Base-by-base conservation (phyloP, 2,329 filamentous ascomycete species). In the Ceratocystis albifundus region DNA sequence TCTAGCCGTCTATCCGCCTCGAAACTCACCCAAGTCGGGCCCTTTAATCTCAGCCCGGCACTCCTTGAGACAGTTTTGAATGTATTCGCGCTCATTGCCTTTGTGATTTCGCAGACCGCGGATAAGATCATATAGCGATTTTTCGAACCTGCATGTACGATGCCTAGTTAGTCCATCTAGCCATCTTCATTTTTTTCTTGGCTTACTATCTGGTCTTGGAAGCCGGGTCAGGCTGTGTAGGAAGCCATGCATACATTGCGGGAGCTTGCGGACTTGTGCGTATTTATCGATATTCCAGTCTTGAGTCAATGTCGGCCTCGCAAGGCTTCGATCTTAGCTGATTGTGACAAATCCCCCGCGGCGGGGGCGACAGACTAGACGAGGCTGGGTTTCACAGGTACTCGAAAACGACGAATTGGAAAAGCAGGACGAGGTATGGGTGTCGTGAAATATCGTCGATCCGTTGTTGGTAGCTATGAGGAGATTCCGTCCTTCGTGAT, bases 41-140 rank as follows among this genome's bases (percentile, higher is more conserved):
- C 89, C 88, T 74, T 88, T 88, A 74, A 97, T 90, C 77, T 99
- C 94, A 73, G 86, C 82, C 72, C 92, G 90, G 77, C 94, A 99
- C 88, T 99, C 94, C 80, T 91, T 92, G 74, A 97, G 79, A 73
- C 88, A 91, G 75, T 90, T 88, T 74, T 96, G 88, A 68, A 99
- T 95, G 76, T 97, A 99, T 74, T 95, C 90, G 75, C 88, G 89
- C 78, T 99, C 94, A 74, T 87, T 88, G 72, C 93, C 93, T 77
- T 96, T 96, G 79, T 97, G 92, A 75, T 93, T 94, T 71, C 94
- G 88, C 74, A 99, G 80, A 72, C 94, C 94, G 77, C 92, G 85
- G 73, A 99, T 99, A 80, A 99, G 92, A 84, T 97, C 93, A 77
- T 96, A 96, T 22, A 99, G 84, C 53, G 94, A 96, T 78, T 99